These are phyloP conservation scores for Daldinia childiae DNA, from an alignment of 495 filamentous ascomycete species.

Conservation along the genomic window DNA sequence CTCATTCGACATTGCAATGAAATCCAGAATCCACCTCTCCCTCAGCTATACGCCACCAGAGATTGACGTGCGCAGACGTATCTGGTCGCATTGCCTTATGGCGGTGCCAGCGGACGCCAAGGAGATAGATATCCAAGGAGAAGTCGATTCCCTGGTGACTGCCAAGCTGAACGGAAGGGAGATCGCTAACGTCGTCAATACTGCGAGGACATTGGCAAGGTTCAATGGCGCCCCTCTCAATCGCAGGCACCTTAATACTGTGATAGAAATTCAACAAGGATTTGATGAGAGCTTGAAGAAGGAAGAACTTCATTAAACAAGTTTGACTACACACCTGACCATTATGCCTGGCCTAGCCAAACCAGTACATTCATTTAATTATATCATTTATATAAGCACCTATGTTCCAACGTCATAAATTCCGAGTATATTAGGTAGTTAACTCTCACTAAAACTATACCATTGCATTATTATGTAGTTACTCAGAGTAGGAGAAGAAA, in stretches of 20 bases:
- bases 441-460: background rate
- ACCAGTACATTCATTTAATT: background rate
- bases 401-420: background rate
- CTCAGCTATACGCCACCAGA: slow-evolving; percentile 48
- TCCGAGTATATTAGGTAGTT: background rate
- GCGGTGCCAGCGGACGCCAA: slow-evolving; percentile 22
- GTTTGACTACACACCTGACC: too few relatives aligned
- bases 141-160: slow-evolving; percentile 48
- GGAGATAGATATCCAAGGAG: slow-evolving; percentile 39
- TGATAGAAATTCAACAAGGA: slow-evolving; percentile 52
- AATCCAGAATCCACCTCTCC: slow-evolving; percentile 59
- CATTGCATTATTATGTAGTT: background rate
- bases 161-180: slow-evolving; percentile 68
- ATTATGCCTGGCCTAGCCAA: background rate
- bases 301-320: background rate
- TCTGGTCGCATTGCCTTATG: slow-evolving; percentile 45
- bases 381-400: background rate
- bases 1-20: slow-evolving; percentile 65
- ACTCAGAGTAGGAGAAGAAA: background rate
- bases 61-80: slow-evolving; percentile 40
- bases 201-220: slow-evolving; percentile 52
- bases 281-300: slow-evolving; percentile 37
- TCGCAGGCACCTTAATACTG: slow-evolving; percentile 56
- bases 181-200: slow-evolving; percentile 73
- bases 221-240: slow-evolving; percentile 50